These are phyloP conservation scores for Boletellus emodensis DNA, from an alignment of 768 basidiomycete species.

Conservation along the genomic window DNA sequence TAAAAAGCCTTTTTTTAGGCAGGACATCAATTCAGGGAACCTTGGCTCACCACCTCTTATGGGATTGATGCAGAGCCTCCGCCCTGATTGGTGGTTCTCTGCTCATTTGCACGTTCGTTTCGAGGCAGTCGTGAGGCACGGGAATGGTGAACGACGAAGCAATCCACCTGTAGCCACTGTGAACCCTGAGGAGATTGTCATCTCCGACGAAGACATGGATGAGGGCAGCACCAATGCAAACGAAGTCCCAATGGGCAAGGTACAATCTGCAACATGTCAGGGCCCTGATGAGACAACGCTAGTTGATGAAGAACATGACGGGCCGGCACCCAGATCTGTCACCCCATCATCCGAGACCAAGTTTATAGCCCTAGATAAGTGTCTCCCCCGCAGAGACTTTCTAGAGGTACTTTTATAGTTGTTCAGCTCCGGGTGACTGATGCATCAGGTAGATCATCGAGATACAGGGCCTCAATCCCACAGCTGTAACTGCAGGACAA, in stretches of 20 bases:
- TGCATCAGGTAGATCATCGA: constrained; percentile 61
- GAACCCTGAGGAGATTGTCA: constrained; percentile 40
- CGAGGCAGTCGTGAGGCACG: constrained; percentile 62
- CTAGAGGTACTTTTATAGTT: constrained; percentile 56
- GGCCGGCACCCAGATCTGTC: constrained; percentile 30
- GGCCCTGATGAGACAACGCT: constrained; percentile 54
- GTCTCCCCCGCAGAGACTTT: constrained; percentile 69
- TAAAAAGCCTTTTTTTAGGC: constrained; percentile 72
- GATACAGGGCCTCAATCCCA: constrained; percentile 34
- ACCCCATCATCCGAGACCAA: constrained; percentile 44
- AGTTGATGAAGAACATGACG: constrained; percentile 45
- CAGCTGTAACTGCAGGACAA: constrained; percentile 6
- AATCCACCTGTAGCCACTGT: not conserved
- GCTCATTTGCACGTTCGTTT: constrained; percentile 90
- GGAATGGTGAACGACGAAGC: not conserved
- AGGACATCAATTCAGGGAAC: constrained; percentile 60
- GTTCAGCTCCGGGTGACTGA: not conserved
- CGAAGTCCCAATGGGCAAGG: constrained; percentile 32
- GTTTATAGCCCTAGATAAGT: constrained; percentile 92
- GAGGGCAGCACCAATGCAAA: constrained; percentile 6
- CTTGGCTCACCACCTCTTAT: constrained; percentile 88
- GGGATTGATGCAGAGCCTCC: constrained; percentile 65
- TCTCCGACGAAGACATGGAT: constrained; percentile 34
- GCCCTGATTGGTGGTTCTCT: constrained; percentile 87
- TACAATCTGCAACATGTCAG: constrained; percentile 22